Evolutionary conservation across 1,139 yeast genomes (phyloP).

Genomic region (Magnusiomyces suaveolens): DNA sequence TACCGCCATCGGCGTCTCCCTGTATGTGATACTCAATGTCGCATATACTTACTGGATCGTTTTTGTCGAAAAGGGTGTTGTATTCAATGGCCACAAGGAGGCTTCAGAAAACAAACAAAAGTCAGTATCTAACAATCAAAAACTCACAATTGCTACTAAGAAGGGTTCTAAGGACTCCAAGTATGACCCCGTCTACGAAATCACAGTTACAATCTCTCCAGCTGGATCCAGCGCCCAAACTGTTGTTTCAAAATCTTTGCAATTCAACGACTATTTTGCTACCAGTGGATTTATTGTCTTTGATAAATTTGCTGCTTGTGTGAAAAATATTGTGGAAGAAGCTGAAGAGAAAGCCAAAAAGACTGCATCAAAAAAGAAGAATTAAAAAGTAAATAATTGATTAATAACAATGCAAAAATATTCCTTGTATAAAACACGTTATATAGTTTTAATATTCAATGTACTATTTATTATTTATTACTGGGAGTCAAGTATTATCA

Average conservation of each 20-base stretch:
- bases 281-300: conserved; percentile 24
- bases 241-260: conserved; percentile 11
- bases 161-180: conserved; percentile 24
- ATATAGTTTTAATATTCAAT: too few species aligned
- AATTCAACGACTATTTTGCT: conserved; percentile 25
- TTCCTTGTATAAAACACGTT: too few species aligned
- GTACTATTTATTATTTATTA: too few species aligned
- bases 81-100: conserved; percentile 39
- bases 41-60: conserved; percentile 42
- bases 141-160: background rate
- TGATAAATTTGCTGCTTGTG: conserved; percentile 18
- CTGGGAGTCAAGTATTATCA: too few species aligned
- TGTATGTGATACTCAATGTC: conserved; percentile 45
- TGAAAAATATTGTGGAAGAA: conserved; percentile 10
- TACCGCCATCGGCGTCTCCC: conserved; percentile 39
- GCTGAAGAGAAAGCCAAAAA: background rate
- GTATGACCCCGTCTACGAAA: conserved; percentile 39
- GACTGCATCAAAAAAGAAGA: background rate
- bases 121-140: conserved; percentile 15
- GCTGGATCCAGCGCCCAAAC: conserved; percentile 24
- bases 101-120: conserved; percentile 46
- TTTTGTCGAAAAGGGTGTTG: conserved; percentile 45
- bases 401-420: too few species aligned
- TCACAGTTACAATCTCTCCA: conserved; percentile 26
- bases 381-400: too few species aligned